phyloP scores from a whole-genome alignment of 2,329 filamentous ascomycete genomes.

The Ophioceras dolichostomum region DNA sequence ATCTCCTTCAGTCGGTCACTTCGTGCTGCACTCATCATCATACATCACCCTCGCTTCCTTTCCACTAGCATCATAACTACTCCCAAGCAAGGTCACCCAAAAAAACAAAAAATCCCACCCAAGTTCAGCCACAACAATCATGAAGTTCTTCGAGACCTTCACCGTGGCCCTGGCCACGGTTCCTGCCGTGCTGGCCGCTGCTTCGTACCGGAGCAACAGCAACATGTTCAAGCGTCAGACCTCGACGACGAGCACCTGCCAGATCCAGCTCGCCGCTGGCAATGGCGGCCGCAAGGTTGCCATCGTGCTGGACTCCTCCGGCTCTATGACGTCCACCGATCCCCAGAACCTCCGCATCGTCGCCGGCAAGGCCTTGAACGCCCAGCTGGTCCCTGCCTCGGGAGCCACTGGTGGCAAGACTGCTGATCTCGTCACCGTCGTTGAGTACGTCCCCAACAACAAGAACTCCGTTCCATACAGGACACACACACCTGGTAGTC shows the following conservation, averaged over 20 bases:
- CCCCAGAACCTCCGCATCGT: slow-evolving; percentile 6
- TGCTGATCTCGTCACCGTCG: slow-evolving; percentile 8
- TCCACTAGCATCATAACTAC: not conserved
- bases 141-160: not conserved
- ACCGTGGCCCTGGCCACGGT: not conserved
- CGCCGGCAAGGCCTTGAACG: slow-evolving; percentile 8
- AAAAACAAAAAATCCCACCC: not conserved
- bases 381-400: slow-evolving; percentile 5
- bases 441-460: slow-evolving; percentile 10
- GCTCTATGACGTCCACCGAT: slow-evolving; percentile 9
- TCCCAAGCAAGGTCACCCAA: not conserved
- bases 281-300: slow-evolving; percentile 8
- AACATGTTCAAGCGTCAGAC: slow-evolving; percentile 1
- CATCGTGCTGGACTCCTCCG: slow-evolving; percentile 10
- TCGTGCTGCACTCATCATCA: too few species aligned
- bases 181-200: not conserved
- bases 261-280: slow-evolving; percentile 6
- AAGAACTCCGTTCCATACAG: not conserved
- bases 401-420: slow-evolving; percentile 5
- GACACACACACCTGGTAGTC: too few species aligned
- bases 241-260: slow-evolving; percentile 5
- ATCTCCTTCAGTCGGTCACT: too few species aligned
- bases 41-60: too few species aligned
- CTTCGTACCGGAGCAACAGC: not conserved
- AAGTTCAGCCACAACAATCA: not conserved